Percentiles rank a stretch among this genome's conserved stretches.
Conservation (phyloP, 495 filamentous ascomycete genomes). For the Penicillium cosmopolitanum region DNA sequence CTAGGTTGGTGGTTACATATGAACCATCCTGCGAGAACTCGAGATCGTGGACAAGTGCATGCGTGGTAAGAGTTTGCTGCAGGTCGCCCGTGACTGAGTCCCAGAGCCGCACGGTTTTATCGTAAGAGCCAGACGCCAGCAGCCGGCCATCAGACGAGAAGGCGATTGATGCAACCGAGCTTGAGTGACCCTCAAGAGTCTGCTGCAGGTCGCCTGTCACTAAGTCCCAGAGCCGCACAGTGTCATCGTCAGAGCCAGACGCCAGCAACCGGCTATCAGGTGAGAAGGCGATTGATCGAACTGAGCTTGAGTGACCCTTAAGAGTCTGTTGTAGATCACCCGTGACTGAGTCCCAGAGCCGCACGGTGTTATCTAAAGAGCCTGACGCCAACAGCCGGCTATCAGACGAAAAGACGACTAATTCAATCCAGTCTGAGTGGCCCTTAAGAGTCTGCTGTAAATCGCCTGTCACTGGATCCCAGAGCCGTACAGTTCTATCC, state of each 20-base stretch:
- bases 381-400: conserved; percentile 30
- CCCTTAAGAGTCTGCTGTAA: conserved; percentile 19
- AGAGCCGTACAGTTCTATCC: conserved; percentile 4
- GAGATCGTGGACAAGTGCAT: conserved; percentile 9
- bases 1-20: conserved; percentile 15
- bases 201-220: too few relatives aligned
- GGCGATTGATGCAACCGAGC: too few relatives aligned
- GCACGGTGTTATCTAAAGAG: conserved; percentile 29
- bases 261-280: too few relatives aligned
- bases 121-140: too few relatives aligned
- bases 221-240: too few relatives aligned
- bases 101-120: conserved; percentile 9
- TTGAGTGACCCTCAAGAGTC: too few relatives aligned
- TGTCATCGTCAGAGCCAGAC: too few relatives aligned
- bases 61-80: conserved; percentile 8
- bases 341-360: neutral
- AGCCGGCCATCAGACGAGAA: too few relatives aligned
- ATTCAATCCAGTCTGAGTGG: conserved; percentile 20
- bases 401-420: conserved; percentile 38
- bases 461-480: neutral
- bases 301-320: too few relatives aligned
- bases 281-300: too few relatives aligned
- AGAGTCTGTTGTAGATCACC: conserved; percentile 13
- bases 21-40: conserved; percentile 20
- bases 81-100: neutral